Evolutionary conservation across 768 basidiomycete genomes (phyloP), one percentile per base, ranked within the genome.

Genomic region (Phlebiopsis flavidoalba): DNA sequence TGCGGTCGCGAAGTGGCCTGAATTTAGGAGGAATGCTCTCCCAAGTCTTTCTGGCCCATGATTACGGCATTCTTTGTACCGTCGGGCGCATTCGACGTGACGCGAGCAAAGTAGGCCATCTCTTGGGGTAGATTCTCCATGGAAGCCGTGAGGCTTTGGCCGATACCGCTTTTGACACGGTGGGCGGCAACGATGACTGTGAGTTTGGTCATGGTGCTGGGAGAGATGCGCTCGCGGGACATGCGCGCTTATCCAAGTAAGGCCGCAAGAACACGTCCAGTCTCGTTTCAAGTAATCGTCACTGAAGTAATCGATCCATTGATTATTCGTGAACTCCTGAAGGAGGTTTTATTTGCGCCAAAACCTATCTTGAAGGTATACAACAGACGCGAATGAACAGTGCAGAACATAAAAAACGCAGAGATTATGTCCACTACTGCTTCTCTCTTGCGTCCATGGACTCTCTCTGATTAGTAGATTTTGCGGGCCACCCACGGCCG

Each of bases 21-120:
- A 89, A 91, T 71, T 86, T 91, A 19, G 69, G 64, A 8, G 97
- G 96, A 58, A 99, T 98, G 71, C 92, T 92, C 75, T 98, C 94
- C 97, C 97, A 99, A 14, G 95, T 96, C 69, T 91, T 94, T 59
- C 96, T 82, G 12, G n/a, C 97, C 97, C 96, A 99, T 98, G 58
- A 98, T 76, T 19, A 98, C 88, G 0, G 83, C 85, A 73, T 98
- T 98, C 60, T 71, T 75, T 49, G 68, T 70, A 6, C 77, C 80
- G 40, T 79, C 73, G 6, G 86, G 83, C 35, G 85, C 82, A 43
- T 72, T 75, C 6, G 83, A 83, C 35, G 91, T 91, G 70, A 88
- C 86, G 57, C 82, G 80, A n/a, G 88, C 86, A 71, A 99, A 99
- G 74, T 96, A 97, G 54, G 88, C 86, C 83, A 98, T 87, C 71